Percentiles rank a stretch among this genome's conserved stretches.
Conservation (phyloP, 2,329 filamentous ascomycete genomes). For the Aquanectria penicillioides region DNA sequence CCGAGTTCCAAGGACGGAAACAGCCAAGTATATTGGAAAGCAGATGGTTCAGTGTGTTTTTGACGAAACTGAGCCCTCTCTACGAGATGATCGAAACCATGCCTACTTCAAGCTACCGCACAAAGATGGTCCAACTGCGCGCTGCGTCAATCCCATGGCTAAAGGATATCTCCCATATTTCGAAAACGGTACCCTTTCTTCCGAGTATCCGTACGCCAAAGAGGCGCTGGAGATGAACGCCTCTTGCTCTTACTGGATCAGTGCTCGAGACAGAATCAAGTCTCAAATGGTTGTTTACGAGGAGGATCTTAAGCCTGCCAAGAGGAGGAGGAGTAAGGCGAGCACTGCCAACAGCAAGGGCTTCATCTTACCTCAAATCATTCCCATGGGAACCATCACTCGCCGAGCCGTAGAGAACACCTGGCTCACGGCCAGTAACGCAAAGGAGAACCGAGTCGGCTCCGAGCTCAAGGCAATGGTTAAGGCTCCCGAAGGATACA, state of each 20-base stretch:
- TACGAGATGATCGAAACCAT: constrained; percentile 73
- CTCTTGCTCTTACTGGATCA: constrained; percentile 99
- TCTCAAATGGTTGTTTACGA: constrained; percentile 96
- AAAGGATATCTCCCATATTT: constrained; percentile 93
- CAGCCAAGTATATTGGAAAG: constrained; percentile 72
- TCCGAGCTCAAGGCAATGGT: constrained; percentile 99
- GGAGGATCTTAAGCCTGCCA: constrained; percentile 59
- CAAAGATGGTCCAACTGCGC: constrained; percentile 88
- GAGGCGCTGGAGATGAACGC: constrained; percentile 98
- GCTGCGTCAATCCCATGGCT: constrained; percentile 88
- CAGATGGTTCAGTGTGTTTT: constrained; percentile 82
- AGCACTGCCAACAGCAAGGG: constrained; percentile 56
- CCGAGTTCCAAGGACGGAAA: constrained; percentile 72
- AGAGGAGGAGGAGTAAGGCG: constrained; percentile 10
- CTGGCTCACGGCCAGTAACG: constrained; percentile 97
- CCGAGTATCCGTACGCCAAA: constrained; percentile 89
- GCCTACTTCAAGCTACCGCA: constrained; percentile 94
- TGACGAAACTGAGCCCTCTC: constrained; percentile 73
- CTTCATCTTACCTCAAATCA: constrained; percentile 93
- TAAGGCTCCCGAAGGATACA: constrained; percentile 87
- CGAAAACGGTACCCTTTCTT: constrained; percentile 86
- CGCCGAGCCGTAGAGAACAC: constrained; percentile 95
- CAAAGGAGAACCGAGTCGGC: constrained; percentile 93
- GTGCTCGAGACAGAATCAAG: constrained; percentile 89
- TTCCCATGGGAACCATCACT: constrained; percentile 98